Percentiles rank a stretch among this genome's conserved stretches.
Evolutionary conservation across 257 asterid species (phyloP).

Genomic region (Cruciata laevipes): DNA sequence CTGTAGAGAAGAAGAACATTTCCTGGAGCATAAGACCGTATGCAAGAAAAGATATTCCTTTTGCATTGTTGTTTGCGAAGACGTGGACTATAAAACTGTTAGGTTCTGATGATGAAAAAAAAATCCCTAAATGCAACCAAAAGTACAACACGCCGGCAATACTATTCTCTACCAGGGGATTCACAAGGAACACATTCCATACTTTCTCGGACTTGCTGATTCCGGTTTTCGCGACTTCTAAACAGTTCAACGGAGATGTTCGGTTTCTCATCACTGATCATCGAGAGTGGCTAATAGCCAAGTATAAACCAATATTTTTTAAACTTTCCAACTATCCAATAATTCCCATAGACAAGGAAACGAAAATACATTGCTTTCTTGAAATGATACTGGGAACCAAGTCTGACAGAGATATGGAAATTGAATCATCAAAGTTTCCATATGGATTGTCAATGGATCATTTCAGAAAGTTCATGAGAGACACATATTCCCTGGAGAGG

Average conservation of each 20-base stretch:
- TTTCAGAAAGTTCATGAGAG: constrained; percentile 45
- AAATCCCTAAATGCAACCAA: constrained; percentile 35
- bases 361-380: constrained; percentile 37
- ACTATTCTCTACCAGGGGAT: constrained; percentile 64
- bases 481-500: constrained; percentile 39
- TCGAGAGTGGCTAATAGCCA: constrained; percentile 50
- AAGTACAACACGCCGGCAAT: constrained; percentile 45
- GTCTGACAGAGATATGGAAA: constrained; percentile 35
- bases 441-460: constrained; percentile 26
- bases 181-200: constrained; percentile 57
- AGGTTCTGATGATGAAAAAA: constrained; percentile 1
- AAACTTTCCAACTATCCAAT: constrained; percentile 34
- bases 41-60: constrained; percentile 32
- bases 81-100: constrained; percentile 46
- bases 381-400: constrained; percentile 39
- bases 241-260: constrained; percentile 34
- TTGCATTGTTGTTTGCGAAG: constrained; percentile 35
- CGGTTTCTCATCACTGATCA: constrained; percentile 48
- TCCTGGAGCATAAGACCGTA: constrained; percentile 40
- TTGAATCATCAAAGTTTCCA: constrained; percentile 22
- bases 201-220: constrained; percentile 52
- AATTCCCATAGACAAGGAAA: constrained; percentile 38
- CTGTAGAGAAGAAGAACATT: not conserved
- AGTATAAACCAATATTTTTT: constrained; percentile 27
- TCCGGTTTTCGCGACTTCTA: constrained; percentile 48